Conservation (phyloP, 2,329 filamentous ascomycete genomes). For the Fusarium algeriense region DNA sequence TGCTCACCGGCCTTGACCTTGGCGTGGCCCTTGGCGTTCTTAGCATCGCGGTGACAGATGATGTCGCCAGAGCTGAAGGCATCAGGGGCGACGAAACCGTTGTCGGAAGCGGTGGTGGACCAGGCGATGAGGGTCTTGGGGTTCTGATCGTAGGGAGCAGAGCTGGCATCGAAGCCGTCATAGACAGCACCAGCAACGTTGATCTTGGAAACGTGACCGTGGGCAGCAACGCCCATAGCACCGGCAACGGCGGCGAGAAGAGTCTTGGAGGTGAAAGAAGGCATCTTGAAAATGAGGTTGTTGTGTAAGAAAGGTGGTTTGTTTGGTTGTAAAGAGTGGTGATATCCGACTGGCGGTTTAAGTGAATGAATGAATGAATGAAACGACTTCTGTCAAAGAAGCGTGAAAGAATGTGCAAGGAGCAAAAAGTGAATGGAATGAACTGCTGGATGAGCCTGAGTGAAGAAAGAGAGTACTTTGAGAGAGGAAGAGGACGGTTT, state of each 20-base stretch:
- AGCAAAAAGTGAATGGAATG: constrained; percentile 47
- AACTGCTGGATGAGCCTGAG: constrained; percentile 47
- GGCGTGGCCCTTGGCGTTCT: constrained; percentile 55
- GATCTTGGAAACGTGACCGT: constrained; percentile 48
- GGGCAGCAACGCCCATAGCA: constrained; percentile 46
- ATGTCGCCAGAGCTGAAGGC: constrained; percentile 58
- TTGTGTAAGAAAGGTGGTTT: constrained; percentile 19
- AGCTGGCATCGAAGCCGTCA: constrained; percentile 12
- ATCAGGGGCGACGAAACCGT: constrained; percentile 63
- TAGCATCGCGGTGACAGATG: constrained; percentile 60
- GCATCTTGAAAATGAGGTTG: constrained; percentile 39
- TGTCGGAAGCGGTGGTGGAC: constrained; percentile 58
- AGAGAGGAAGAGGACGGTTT: constrained; percentile 24
- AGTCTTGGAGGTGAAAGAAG: constrained; percentile 46
- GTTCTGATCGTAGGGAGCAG: constrained; percentile 36
- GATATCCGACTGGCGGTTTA: constrained; percentile 44
- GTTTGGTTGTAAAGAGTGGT: constrained; percentile 17
- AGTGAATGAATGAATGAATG: constrained; percentile 42
- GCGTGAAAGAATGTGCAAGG: constrained; percentile 43
- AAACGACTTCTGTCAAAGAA: constrained; percentile 52
- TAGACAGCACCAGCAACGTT: constrained; percentile 46
- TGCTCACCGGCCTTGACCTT: constrained; percentile 54
- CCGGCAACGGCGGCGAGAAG: constrained; percentile 45
- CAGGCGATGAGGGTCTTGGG: constrained; percentile 52
- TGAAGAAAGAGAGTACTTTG: constrained; percentile 15